Evolutionary conservation across 179 eudicot genomes (phyloP), one percentile per base, ranked within the genome.

Genomic region (Spergularia azorica): DNA sequence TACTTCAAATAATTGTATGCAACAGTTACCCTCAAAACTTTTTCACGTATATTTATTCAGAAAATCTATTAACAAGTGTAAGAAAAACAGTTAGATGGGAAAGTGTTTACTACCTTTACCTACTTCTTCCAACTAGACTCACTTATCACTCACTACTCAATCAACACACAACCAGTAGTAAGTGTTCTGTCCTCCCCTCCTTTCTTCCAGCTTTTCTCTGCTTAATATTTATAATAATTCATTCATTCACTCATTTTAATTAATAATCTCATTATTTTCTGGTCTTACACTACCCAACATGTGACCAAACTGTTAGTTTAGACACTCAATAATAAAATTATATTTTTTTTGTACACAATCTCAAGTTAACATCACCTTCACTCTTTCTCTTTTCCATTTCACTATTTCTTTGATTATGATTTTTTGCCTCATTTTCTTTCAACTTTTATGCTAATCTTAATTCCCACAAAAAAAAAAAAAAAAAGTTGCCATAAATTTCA

Each of bases 101-200:
- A 55, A 68, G 62, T 76, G 79, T 69, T 77, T 9, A 68, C 67
- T 69, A 63, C 61, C 51, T 52, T 52, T 26, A 77, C 74, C 79
- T 69, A 70, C 72, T 51, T 68, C 41, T 13, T 70, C 50, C 62
- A 70, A 70, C 73, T 50, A 70, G 13, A 77, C 79, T 77, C 79
- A 68, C 57, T 75, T 11, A 54, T 65, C 71, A 38, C 17, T 75
- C 36, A 9, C 32, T 52, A 21, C 75, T 61, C 13, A 18, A 32
- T 73, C 13, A 20, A 7, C 5, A 50, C 18, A 51, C 14, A 50
- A 21, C 2, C 4, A 32, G 17, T 26, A 52, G 2, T 21, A 12
- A 12, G 17, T 26, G 20, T 41, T 14, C 48, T 39, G 11, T 48
- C 26, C 55, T 21, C 48, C 15, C 20, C 46, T 55, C 57, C 9